Evolutionary conservation across 1,284 basidiomycete species (phyloP), one percentile per base, ranked within the genome.

Genomic region (Moniliophthora roreri): DNA sequence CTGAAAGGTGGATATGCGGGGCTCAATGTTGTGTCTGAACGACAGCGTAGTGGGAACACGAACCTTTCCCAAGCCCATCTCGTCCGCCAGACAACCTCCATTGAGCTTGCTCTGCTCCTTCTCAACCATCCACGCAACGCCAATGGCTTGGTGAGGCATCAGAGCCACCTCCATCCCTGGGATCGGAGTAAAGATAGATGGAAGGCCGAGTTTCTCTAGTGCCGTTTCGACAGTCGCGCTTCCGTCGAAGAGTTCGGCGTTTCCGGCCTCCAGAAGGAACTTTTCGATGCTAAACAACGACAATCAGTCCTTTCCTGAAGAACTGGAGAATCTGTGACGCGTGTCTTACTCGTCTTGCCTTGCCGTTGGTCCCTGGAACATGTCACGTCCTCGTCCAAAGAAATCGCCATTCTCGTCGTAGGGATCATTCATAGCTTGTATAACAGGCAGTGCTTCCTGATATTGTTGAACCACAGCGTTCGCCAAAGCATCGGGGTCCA

Each of bases 81-180:
- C 92, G 63, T 95, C 92, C 4, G 84, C 87, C 10, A 93, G 69
- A 59, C 84, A 85, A 24, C 89, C 90, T 56, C 81, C 82, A 35
- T 71, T 73, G 15, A 72, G 56, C 0, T 49, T 58, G 24, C 73
- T 69, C 38, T 67, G 67, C 63, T 87, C 85, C 48, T 80, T 80
- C 23, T 80, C 75, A 2, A 80, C 60, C 80, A 86, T 84, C 85
- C 85, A 88, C 1, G 80, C 76, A 0, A 85, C 82, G 1, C 85
- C 80, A 48, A 88, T 81, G 3, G 76, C 73, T 59, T 89, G 85
- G 67, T 87, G 84, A 10, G 84, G 76, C 75, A 87, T 79, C 26
- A 87, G 66, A 0, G 75, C 67, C 18, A 85, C 72, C 26, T 72
- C 72, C 78, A 88, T 81, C 4, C 78, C 78, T 0, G 76, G 74